These are phyloP conservation scores for Schizochytrium sp. DNA, from an alignment of 108 stramenopile genomes.

Conservation along the genomic window DNA sequence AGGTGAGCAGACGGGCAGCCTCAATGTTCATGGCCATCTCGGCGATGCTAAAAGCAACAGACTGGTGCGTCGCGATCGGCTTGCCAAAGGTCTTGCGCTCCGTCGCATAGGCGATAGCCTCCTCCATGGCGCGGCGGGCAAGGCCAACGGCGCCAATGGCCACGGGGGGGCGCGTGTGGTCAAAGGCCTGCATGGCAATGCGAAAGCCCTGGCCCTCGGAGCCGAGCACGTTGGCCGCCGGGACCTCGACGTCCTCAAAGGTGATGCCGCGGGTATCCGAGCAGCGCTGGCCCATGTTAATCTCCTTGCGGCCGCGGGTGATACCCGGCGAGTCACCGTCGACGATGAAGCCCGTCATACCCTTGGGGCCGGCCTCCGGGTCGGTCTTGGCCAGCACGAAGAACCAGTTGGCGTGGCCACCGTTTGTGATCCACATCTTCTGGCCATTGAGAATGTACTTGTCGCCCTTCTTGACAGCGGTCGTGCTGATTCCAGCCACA, in stretches of 20 bases:
- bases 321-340: slow-evolving; percentile 27
- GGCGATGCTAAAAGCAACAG: slow-evolving; percentile 31
- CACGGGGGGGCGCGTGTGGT: slow-evolving; percentile 33
- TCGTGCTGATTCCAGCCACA: slow-evolving; percentile 20
- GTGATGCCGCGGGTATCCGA: slow-evolving; percentile 25
- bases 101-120: slow-evolving; percentile 21
- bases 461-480: slow-evolving; percentile 30
- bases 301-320: slow-evolving; percentile 23
- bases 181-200: slow-evolving; percentile 37
- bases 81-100: slow-evolving; percentile 36
- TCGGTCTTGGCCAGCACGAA: slow-evolving; percentile 36
- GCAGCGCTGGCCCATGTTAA: slow-evolving; percentile 41
- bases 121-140: slow-evolving; percentile 31
- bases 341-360: slow-evolving; percentile 33
- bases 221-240: slow-evolving; percentile 26
- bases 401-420: slow-evolving; percentile 27
- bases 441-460: slow-evolving; percentile 28
- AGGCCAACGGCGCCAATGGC: slow-evolving; percentile 37
- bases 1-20: slow-evolving; percentile 33
- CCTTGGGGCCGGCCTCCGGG: slow-evolving; percentile 9
- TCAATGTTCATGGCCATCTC: slow-evolving; percentile 32
- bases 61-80: slow-evolving; percentile 28
- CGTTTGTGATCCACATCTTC: slow-evolving; percentile 35
- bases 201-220: slow-evolving; percentile 34
- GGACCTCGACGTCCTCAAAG: slow-evolving; percentile 38